These are phyloP conservation scores for Cucurbitaria berberidis DNA, from an alignment of 2,329 filamentous ascomycete genomes.

Conservation along the genomic window DNA sequence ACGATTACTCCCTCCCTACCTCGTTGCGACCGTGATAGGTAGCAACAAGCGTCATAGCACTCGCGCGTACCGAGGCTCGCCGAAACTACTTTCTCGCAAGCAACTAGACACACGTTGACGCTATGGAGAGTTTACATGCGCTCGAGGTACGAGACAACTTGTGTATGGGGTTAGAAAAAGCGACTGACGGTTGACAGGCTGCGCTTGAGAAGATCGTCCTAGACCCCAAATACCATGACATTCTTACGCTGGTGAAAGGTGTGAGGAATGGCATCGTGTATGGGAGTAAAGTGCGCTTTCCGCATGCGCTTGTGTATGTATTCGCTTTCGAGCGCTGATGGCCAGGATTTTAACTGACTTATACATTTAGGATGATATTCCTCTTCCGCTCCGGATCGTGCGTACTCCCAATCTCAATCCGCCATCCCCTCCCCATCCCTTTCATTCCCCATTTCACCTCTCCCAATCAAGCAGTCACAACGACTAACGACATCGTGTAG, in stretches of 20 bases:
- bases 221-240: conserved; percentile 83
- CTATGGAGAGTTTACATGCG: conserved; percentile 44
- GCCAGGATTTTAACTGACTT: conserved; percentile 3
- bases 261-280: conserved; percentile 97
- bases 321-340: background rate
- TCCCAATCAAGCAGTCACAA: background rate
- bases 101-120: conserved; percentile 5
- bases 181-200: conserved; percentile 56
- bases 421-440: background rate
- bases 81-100: conserved; percentile 13
- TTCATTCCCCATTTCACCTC: background rate
- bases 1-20: background rate
- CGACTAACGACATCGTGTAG: conserved; percentile 39
- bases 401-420: conserved; percentile 40
- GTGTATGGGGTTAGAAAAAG: background rate
- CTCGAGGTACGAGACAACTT: conserved; percentile 32
- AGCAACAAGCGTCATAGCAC: conserved; percentile 25
- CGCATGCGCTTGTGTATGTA: conserved; percentile 84
- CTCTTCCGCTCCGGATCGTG: conserved; percentile 92
- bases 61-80: conserved; percentile 35
- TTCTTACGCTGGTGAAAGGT: conserved; percentile 86
- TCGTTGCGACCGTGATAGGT: conserved; percentile 2
- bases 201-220: conserved; percentile 77
- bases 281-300: conserved; percentile 96
- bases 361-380: conserved; percentile 80